Conservation (phyloP, 805 yeast species). For the Candida xiaguanensis region DNA sequence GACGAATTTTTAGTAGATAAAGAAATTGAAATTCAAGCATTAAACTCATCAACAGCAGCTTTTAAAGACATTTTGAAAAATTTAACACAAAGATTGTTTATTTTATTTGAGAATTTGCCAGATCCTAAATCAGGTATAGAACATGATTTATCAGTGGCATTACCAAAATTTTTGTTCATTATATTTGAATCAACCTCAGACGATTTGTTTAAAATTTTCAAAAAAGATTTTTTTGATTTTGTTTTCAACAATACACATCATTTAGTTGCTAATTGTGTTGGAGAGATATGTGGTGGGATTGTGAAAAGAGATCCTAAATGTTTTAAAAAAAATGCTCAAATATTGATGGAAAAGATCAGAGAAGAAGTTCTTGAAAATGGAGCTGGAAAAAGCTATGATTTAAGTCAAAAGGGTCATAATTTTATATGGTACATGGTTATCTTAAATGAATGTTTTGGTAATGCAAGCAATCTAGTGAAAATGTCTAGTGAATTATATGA, state of each 20-base stretch:
- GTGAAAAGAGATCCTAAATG: slow-evolving; percentile 58
- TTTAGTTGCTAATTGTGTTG: slow-evolving; percentile 61
- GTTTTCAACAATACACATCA: slow-evolving; percentile 57
- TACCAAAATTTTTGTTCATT: slow-evolving; percentile 35
- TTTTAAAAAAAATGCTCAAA: slow-evolving; percentile 40
- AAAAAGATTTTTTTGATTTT: slow-evolving; percentile 50
- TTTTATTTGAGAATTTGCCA: slow-evolving; percentile 65
- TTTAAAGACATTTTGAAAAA: slow-evolving; percentile 58
- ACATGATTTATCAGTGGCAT: slow-evolving; percentile 33
- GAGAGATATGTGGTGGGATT: slow-evolving; percentile 69
- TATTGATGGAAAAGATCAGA: slow-evolving; percentile 50
- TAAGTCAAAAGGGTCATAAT: slow-evolving; percentile 74
- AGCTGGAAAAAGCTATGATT: slow-evolving; percentile 71
- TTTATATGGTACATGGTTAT: slow-evolving; percentile 69
- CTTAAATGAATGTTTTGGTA: slow-evolving; percentile 65
- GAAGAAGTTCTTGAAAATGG: slow-evolving; percentile 71
- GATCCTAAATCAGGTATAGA: slow-evolving; percentile 56
- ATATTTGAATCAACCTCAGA: slow-evolving; percentile 60
- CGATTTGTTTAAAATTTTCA: slow-evolving; percentile 45
- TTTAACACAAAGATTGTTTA: slow-evolving; percentile 57
- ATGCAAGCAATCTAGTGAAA: slow-evolving; percentile 54
- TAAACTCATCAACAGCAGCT: slow-evolving; percentile 68
- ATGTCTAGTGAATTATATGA: slow-evolving; percentile 44
- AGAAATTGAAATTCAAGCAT: slow-evolving; percentile 50
- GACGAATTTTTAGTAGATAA: slow-evolving; percentile 35